A percentile compares a stretch with the other conserved stretches of the same genome.
Evolutionary conservation across 1,284 basidiomycete genomes (phyloP).

Genomic region (Wolfiporia cocos): DNA sequence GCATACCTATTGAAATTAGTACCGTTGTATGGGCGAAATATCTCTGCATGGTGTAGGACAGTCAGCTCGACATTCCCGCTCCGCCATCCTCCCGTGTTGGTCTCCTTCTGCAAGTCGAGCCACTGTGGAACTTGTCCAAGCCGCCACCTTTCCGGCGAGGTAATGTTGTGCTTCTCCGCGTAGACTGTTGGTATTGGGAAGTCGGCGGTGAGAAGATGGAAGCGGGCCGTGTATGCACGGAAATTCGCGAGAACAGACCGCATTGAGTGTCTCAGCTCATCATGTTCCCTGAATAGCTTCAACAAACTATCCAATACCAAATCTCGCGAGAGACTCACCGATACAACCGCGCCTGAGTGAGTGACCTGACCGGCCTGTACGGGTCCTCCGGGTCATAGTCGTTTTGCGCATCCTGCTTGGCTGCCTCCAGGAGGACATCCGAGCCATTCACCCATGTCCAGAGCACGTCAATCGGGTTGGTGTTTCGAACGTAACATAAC

Average conservation of each 20-base stretch:
- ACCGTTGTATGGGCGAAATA: slow-evolving; percentile 20
- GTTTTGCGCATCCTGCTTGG: slow-evolving; percentile 15
- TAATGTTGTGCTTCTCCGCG: slow-evolving; percentile 3
- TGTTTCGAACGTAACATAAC: slow-evolving; percentile 16
- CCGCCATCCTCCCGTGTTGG: not conserved
- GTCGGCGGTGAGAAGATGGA: slow-evolving; percentile 24
- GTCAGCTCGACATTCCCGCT: slow-evolving; percentile 19
- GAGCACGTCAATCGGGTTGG: slow-evolving; percentile 19
- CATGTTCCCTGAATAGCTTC: slow-evolving; percentile 19
- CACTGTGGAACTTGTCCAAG: slow-evolving; percentile 9
- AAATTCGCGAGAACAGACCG: slow-evolving; percentile 22
- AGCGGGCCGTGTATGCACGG: slow-evolving; percentile 16
- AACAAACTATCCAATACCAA: not conserved
- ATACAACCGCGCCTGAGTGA: slow-evolving; percentile 20
- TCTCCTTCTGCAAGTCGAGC: slow-evolving; percentile 5
- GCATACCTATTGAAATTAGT: slow-evolving; percentile 24
- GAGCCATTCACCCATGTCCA: slow-evolving; percentile 29
- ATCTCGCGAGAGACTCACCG: slow-evolving; percentile 13
- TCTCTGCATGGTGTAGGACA: slow-evolving; percentile 21
- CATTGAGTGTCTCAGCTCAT: slow-evolving; percentile 25
- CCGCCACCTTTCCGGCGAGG: slow-evolving; percentile 3
- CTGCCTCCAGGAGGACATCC: slow-evolving; percentile 17
- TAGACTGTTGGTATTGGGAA: slow-evolving; percentile 15
- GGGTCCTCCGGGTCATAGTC: slow-evolving; percentile 15
- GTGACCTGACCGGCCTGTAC: slow-evolving; percentile 16